These are phyloP conservation scores for Termitomyces sp. DNA, from an alignment of 768 basidiomycete species.

Conservation along the genomic window DNA sequence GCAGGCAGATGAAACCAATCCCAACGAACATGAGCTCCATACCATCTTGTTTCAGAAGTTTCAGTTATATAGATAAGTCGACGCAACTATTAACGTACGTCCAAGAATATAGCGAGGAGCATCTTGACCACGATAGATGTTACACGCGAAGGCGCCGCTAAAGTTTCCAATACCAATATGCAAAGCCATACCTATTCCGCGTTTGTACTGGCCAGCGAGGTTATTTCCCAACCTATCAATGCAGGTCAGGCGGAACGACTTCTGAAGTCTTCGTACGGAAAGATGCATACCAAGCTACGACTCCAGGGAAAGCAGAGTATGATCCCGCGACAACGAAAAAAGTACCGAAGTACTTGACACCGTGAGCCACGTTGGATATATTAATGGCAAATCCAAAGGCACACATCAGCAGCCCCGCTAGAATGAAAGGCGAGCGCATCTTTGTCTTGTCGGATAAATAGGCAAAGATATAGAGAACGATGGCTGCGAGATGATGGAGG, in stretches of 20 bases:
- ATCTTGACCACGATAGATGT: conserved; percentile 56
- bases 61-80: not conserved
- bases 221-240: conserved; percentile 56
- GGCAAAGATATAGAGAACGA: conserved; percentile 38
- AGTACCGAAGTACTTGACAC: conserved; percentile 68
- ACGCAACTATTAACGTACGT: conserved; percentile 35
- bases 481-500: not conserved
- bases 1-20: conserved; percentile 51
- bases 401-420: conserved; percentile 41
- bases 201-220: conserved; percentile 63
- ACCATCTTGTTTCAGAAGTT: conserved; percentile 33
- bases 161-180: conserved; percentile 69
- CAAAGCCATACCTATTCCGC: conserved; percentile 60
- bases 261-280: not conserved
- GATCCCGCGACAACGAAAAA: conserved; percentile 64
- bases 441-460: conserved; percentile 52
- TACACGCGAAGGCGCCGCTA: conserved; percentile 56
- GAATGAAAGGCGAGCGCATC: conserved; percentile 53
- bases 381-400: conserved; percentile 60
- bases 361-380: conserved; percentile 43
- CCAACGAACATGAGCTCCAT: conserved; percentile 65
- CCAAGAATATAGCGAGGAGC: conserved; percentile 56
- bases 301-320: conserved; percentile 53
- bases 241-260: not conserved
- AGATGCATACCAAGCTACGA: conserved; percentile 50